Conservation (phyloP, 2,329 filamentous ascomycete species). For the Verticillium albo-atrum region DNA sequence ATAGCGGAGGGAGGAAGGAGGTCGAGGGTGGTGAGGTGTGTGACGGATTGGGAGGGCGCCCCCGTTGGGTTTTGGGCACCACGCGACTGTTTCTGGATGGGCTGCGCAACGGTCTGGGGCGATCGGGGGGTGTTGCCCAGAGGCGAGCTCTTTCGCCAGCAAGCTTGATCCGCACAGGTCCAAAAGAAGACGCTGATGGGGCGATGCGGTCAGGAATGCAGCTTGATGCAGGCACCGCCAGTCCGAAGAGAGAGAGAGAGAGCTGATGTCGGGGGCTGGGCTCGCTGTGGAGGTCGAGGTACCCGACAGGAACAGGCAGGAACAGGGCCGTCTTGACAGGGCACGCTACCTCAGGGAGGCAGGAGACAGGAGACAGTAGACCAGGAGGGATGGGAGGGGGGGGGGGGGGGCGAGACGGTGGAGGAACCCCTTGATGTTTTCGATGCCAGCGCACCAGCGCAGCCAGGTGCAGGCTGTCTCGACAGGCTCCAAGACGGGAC, state of each 20-base stretch:
- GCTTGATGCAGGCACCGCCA: background rate
- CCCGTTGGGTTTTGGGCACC: background rate
- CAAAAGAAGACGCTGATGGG: slow-evolving; percentile 1
- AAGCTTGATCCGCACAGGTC: background rate
- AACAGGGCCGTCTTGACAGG: background rate
- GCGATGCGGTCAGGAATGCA: slow-evolving; percentile 1
- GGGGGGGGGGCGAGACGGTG: background rate
- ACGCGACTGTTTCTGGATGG: background rate
- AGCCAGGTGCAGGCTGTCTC: background rate
- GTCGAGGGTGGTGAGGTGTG: background rate
- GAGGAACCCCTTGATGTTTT: background rate
- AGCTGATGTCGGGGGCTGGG: background rate
- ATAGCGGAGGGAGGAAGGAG: background rate
- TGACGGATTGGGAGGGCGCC: background rate
- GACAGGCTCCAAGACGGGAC: background rate
- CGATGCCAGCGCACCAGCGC: slow-evolving; percentile 5
- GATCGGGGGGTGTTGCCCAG: background rate
- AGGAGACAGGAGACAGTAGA: background rate
- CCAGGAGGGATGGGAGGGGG: no score
- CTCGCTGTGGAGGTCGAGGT: background rate
- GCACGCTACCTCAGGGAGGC: background rate
- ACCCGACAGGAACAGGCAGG: background rate
- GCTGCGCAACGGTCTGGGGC: background rate
- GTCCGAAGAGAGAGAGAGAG: background rate
- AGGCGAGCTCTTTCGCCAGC: background rate